These are phyloP conservation scores for Sugiyamaella neomexicana DNA, from an alignment of 1,139 yeast species.

Conservation along the genomic window DNA sequence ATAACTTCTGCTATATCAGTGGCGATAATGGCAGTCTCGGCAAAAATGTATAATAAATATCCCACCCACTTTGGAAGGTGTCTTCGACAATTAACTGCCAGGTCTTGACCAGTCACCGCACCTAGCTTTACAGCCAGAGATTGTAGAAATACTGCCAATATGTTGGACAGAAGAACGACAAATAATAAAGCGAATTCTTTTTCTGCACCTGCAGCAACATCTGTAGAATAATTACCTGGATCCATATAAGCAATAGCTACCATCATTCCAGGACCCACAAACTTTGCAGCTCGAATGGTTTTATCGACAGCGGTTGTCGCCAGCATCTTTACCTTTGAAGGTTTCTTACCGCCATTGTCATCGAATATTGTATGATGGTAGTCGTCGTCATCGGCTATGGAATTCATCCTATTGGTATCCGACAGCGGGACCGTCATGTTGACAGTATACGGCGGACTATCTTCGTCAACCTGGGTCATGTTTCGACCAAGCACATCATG, in stretches of 20 bases:
- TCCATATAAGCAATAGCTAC: constrained; percentile 80
- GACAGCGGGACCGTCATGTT: background rate
- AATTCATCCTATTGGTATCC: background rate
- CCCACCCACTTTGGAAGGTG: constrained; percentile 64
- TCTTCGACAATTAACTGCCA: constrained; percentile 67
- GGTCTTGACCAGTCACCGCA: constrained; percentile 75
- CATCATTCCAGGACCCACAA: constrained; percentile 78
- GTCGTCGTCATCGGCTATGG: background rate
- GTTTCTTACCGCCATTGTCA: background rate
- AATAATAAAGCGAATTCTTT: constrained; percentile 64
- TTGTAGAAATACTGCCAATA: constrained; percentile 75
- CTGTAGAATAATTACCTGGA: constrained; percentile 85
- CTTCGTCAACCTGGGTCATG: background rate
- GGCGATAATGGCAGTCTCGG: constrained; percentile 79
- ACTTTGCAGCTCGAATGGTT: constrained; percentile 34
- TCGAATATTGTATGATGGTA: background rate
- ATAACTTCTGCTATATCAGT: constrained; percentile 87
- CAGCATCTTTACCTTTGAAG: background rate
- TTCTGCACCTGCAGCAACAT: constrained; percentile 73
- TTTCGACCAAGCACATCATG: background rate
- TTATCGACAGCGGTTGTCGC: background rate
- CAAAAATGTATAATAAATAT: constrained; percentile 58
- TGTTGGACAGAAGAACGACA: constrained; percentile 63
- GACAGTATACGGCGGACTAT: background rate
- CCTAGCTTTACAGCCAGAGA: constrained; percentile 72